Evolutionary conservation across 495 filamentous ascomycete genomes (phyloP).

Genomic region (Aspergillus affinis): DNA sequence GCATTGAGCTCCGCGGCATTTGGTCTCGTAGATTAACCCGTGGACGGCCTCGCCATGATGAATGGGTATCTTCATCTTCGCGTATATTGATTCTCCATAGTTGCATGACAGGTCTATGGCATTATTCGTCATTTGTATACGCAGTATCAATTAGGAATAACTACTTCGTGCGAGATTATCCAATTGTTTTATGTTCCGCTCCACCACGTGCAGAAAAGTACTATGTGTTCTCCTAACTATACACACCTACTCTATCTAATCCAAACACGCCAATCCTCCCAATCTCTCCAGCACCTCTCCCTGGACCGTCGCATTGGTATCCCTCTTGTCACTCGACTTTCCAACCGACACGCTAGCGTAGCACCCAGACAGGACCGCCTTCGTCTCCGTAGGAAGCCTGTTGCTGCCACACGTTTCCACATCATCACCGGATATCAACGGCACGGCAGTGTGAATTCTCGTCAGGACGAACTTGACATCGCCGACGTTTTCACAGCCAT

Average conservation of each 20-base stretch:
- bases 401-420: constrained; percentile 53
- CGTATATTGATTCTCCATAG: too few relatives aligned
- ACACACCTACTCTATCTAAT: neutral
- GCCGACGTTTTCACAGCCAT: constrained; percentile 42
- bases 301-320: constrained; percentile 56
- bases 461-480: constrained; percentile 62
- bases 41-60: too few relatives aligned
- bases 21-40: too few relatives aligned
- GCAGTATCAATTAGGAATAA: too few relatives aligned
- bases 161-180: too few relatives aligned
- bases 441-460: constrained; percentile 52
- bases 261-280: constrained; percentile 36
- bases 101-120: too few relatives aligned
- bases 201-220: neutral
- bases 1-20: too few relatives aligned
- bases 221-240: too few relatives aligned
- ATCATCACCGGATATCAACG: constrained; percentile 52
- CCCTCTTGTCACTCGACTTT: constrained; percentile 54
- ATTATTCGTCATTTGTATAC: too few relatives aligned
- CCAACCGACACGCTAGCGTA: constrained; percentile 65
- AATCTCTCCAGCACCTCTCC: constrained; percentile 55
- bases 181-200: too few relatives aligned
- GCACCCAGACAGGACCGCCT: constrained; percentile 52
- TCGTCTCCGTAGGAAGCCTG: constrained; percentile 57
- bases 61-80: too few relatives aligned